A percentile compares a stretch with the other conserved stretches of the same genome.
Evolutionary conservation across 2,329 filamentous ascomycete genomes (phyloP).

Genomic region (Fusarium phyllophilum): DNA sequence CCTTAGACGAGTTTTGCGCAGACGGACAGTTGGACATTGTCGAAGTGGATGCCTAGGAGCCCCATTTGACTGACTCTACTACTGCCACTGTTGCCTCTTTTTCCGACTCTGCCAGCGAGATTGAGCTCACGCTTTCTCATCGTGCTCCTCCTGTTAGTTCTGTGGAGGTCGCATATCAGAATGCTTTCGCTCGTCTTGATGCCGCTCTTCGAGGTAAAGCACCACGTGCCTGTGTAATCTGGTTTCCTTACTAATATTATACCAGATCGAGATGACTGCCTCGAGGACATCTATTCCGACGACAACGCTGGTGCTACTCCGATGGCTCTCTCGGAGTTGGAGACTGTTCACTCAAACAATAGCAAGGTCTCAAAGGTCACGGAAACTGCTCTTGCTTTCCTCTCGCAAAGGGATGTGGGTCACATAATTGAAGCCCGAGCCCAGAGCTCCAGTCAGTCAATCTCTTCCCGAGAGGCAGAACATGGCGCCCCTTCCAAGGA

Average conservation of each 20-base stretch:
- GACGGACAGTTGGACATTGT: not conserved
- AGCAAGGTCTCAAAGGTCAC: not conserved
- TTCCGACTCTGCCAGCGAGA: not conserved
- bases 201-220: not conserved
- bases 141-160: not conserved
- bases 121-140: not conserved
- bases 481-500: not conserved
- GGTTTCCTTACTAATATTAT: not conserved
- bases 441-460: not conserved
- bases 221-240: too few relatives aligned
- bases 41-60: not conserved
- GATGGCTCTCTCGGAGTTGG: not conserved
- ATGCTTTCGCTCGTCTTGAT: not conserved
- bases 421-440: not conserved
- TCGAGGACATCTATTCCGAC: not conserved
- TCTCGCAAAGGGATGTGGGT: not conserved
- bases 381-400: not conserved
- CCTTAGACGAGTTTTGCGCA: not conserved
- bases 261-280: not conserved
- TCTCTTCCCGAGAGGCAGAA: not conserved
- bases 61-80: not conserved
- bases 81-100: not conserved
- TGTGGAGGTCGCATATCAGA: not conserved
- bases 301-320: not conserved
- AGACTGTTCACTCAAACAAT: not conserved